Conservation (phyloP, 1,139 yeast species). For the Yamadazyma siamensis region DNA sequence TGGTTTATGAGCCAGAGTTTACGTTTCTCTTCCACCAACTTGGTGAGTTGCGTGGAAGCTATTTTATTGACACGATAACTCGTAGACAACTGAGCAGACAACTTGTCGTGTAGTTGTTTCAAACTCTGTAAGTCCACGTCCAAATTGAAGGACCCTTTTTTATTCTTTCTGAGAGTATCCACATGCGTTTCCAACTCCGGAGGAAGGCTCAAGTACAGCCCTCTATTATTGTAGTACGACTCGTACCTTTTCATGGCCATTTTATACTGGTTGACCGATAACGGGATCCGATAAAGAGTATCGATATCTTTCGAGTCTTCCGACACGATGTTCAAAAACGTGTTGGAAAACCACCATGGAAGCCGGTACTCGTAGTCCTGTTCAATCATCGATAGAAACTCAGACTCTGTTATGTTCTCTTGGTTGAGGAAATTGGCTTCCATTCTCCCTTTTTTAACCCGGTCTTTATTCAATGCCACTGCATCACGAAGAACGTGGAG, state of each 20-base stretch:
- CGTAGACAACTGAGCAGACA: conserved; percentile 31
- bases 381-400: conserved; percentile 27
- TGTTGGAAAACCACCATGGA: conserved; percentile 45
- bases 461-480: conserved; percentile 22
- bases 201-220: too few species aligned
- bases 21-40: conserved; percentile 30
- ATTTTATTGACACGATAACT: conserved; percentile 46
- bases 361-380: conserved; percentile 31
- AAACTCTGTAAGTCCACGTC: conserved; percentile 17
- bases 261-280: conserved; percentile 33
- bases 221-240: conserved; percentile 17
- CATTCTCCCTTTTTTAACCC: conserved; percentile 21
- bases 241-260: conserved; percentile 33
- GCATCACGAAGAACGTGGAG: conserved; percentile 38
- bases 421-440: conserved; percentile 17
- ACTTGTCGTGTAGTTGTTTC: conserved; percentile 17
- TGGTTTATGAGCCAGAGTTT: conserved; percentile 58
- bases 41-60: conserved; percentile 38
- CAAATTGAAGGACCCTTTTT: background rate
- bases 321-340: conserved; percentile 24
- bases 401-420: conserved; percentile 24
- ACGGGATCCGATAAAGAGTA: conserved; percentile 24
- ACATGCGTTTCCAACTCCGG: conserved; percentile 7
- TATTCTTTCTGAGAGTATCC: background rate
- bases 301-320: conserved; percentile 13